Conservation (phyloP, 306 rosid genomes). For the Benincasa hispida region DNA sequence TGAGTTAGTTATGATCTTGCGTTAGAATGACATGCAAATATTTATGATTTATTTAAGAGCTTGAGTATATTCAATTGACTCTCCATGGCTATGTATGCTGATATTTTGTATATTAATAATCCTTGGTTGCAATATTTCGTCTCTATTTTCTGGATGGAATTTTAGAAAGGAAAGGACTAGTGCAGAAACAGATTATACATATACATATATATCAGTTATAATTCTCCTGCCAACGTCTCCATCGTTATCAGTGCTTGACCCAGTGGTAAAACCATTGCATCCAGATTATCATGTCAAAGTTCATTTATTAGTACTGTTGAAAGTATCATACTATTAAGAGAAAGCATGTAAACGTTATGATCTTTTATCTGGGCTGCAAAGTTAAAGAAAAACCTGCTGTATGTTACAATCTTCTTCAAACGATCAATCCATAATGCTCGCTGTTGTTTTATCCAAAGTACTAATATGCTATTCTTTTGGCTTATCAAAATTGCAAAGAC, state of each 20-base stretch:
- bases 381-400: not conserved
- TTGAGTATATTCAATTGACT: not conserved
- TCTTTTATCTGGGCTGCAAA: not conserved
- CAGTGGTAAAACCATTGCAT: not conserved
- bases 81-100: not conserved
- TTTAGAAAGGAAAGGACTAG: not conserved
- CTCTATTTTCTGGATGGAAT: not conserved
- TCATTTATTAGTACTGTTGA: not conserved
- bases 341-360: not conserved
- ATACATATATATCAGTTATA: not conserved
- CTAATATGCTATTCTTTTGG: not conserved
- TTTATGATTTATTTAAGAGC: not conserved
- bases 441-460: not conserved
- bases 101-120: not conserved
- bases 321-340: not conserved
- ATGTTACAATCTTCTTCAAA: not conserved
- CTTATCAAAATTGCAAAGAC: slow-evolving; percentile 31
- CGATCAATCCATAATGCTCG: not conserved
- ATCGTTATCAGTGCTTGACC: not conserved
- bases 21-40: not conserved
- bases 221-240: not conserved
- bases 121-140: not conserved
- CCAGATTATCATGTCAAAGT: not conserved
- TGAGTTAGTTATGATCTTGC: not conserved
- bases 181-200: no score